A percentile compares a stretch with the other conserved stretches of the same genome.
Conservation (phyloP, 2,329 filamentous ascomycete species). For the Alternaria tenuissima region DNA sequence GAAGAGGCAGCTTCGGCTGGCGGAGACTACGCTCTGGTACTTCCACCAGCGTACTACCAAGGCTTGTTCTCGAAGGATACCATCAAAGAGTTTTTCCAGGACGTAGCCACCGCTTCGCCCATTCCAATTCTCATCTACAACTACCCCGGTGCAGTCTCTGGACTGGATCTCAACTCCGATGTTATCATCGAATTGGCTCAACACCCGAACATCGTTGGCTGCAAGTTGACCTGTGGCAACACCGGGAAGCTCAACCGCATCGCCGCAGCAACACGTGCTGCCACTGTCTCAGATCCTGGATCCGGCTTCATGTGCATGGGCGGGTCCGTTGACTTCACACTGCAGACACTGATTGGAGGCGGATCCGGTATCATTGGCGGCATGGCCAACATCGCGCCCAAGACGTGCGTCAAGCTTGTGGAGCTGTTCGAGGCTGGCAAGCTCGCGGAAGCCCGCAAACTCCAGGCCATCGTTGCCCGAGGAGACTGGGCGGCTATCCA, state of each 20-base stretch:
- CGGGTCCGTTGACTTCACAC: constrained; percentile 76
- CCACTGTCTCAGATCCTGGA: constrained; percentile 47
- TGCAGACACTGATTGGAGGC: constrained; percentile 74
- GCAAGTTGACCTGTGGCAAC: constrained; percentile 75
- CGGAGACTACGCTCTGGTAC: constrained; percentile 77
- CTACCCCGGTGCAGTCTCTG: constrained; percentile 70
- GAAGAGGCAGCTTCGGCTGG: constrained; percentile 72
- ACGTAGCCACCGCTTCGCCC: constrained; percentile 69
- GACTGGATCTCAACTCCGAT: constrained; percentile 71
- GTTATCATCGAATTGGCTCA: constrained; percentile 65
- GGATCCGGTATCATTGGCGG: constrained; percentile 77
- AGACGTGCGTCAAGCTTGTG: constrained; percentile 68
- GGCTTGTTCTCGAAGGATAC: constrained; percentile 68
- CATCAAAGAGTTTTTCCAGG: constrained; percentile 69
- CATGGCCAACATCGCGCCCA: constrained; percentile 74
- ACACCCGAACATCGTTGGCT: constrained; percentile 72
- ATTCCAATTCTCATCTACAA: constrained; percentile 75
- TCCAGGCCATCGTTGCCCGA: constrained; percentile 71
- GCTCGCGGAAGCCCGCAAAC: constrained; percentile 65
- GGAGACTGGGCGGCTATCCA: constrained; percentile 76
- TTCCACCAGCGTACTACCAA: constrained; percentile 80
- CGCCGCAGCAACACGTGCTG: constrained; percentile 61
- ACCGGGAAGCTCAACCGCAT: constrained; percentile 72
- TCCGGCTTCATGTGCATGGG: constrained; percentile 73
- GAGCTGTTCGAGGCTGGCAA: constrained; percentile 68